Evolutionary conservation across 768 basidiomycete species (phyloP), one percentile per base, ranked within the genome.

Genomic region (Phylloporus arenicola): DNA sequence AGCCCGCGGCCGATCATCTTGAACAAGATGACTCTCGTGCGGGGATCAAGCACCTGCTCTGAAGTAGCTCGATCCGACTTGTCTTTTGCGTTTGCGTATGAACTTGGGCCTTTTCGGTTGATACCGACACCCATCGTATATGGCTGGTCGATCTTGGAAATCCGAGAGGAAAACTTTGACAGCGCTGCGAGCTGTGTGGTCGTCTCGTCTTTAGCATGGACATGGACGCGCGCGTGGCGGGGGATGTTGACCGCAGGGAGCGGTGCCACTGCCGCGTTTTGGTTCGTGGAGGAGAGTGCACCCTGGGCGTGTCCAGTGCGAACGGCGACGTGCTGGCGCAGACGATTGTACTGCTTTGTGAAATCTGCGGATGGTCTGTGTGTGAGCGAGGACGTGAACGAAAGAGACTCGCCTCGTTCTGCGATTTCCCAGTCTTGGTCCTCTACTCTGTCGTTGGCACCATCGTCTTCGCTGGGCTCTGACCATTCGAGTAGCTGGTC

Each of bases 341-440:
- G 75, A 20, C 96, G 86, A 70, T 98, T 98, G 70, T 89, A 99
- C 61, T 97, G 93, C 70, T 98, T 98, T 30, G 96, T 98, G 61
- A 99, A 97, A 72, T 99, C 96, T 96, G 65, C 44, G 54, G 50
- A 47, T 53, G 16, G 13, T 24, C 44, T 24, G 12, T 45, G 42
- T n/a, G 50, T 24, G 27, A 50, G 33, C 20, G 27, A 48, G 30
- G 42, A 33, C 31, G 24, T 20, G 43, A 29, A 33, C 13, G 12
- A 49, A 17, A 39, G 12, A 43, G 24, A 63, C 76, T 38, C 57
- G 85, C 92, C 86, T 78, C 86, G 71, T 69, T 92, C 89, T 46
- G 86, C 79, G 48, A 88, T 77, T 65, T 92, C 87, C 90, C 86
- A 90, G 64, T 92, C 88, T 61, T 92, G 90, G 61, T 92, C 88